Evolutionary conservation across 257 asterid species (phyloP).

Genomic region (Jacaranda copaia): DNA sequence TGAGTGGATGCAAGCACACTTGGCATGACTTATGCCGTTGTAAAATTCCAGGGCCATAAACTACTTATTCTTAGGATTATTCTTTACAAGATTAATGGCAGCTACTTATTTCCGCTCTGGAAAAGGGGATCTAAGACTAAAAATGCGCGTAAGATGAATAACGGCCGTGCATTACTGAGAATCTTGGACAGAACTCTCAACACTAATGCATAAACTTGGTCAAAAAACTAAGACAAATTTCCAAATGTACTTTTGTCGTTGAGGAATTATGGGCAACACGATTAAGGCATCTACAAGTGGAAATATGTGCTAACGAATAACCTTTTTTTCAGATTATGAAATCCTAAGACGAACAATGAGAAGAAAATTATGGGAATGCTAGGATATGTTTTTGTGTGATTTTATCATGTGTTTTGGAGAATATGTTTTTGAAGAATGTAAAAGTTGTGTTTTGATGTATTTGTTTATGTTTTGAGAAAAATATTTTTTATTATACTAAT

Average conservation of each 20-base stretch:
- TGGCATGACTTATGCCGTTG: conserved; percentile 27
- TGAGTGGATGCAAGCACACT: conserved; percentile 18
- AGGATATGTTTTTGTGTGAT: no score
- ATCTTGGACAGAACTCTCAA: conserved; percentile 25
- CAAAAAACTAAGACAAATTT: conserved; percentile 20
- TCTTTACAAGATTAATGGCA: conserved; percentile 16
- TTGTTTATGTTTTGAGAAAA: no score
- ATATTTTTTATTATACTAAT: no score
- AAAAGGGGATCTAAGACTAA: conserved; percentile 34
- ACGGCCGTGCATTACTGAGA: conserved; percentile 21
- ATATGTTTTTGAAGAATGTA: no score
- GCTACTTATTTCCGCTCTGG: conserved; percentile 12
- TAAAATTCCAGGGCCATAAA: conserved; percentile 28
- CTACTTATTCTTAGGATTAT: conserved; percentile 12
- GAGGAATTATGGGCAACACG: conserved; percentile 17
- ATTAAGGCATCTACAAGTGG: conserved; percentile 5
- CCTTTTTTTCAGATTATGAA: not conserved
- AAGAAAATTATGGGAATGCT: not conserved
- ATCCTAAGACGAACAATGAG: not conserved
- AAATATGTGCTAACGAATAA: conserved; percentile 7
- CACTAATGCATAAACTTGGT: not conserved
- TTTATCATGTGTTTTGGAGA: no score
- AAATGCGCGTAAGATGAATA: conserved; percentile 12
- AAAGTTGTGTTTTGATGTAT: no score
- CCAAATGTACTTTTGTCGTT: conserved; percentile 10